Evolutionary conservation across 495 filamentous ascomycete species (phyloP), one percentile per base, ranked within the genome.

Genomic region (Sordaria brevicollis): DNA sequence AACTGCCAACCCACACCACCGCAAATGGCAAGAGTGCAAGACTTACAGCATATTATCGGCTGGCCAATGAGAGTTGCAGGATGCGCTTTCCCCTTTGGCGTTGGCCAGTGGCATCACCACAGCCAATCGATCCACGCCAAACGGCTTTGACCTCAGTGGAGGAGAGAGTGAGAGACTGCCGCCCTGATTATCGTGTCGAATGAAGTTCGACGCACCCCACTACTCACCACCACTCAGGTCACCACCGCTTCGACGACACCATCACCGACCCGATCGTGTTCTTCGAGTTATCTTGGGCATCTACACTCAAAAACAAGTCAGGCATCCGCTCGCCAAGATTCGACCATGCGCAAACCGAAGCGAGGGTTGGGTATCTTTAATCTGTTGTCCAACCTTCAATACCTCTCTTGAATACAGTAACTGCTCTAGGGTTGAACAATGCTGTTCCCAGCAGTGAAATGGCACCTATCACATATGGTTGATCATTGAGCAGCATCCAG

Each of bases 101-200:
- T 70, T 62, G 68, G 7, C 21, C 49, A 35, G 34, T 38, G 25
- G 17, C 19, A 65, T 41, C 36, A 33, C 39, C 25, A n/a, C 68
- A 66, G 35, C 68, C 68, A 70, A 70, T 70, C 68, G 43, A 6
- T 39, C 54, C 25, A 31, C 25, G 49, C 25, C 49, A 62, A 62
- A 62, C 49, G 25, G 13, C 25, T 13, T 21, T 57, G 43, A 57
- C 43, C 21, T 57, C 43, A 54, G n/a, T 57, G 21, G 11, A 62
- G 21, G 25, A 62, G 49, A 62, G 33, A 62, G 25, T n/a, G n/a
- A n/a, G n/a, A n/a, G n/a, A n/a, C n/a, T n/a, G 25, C 17, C 49
- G 49, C 25, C 49, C 49, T 31, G 49, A 15, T 62, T 62, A 62
- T 62, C 49, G 49, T 13, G 25, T 62, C 49, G 11, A n/a, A n/a